phyloP scores from a whole-genome alignment of 371 early-diverging fungal genomes.

The Rhizopus arrhizus region DNA sequence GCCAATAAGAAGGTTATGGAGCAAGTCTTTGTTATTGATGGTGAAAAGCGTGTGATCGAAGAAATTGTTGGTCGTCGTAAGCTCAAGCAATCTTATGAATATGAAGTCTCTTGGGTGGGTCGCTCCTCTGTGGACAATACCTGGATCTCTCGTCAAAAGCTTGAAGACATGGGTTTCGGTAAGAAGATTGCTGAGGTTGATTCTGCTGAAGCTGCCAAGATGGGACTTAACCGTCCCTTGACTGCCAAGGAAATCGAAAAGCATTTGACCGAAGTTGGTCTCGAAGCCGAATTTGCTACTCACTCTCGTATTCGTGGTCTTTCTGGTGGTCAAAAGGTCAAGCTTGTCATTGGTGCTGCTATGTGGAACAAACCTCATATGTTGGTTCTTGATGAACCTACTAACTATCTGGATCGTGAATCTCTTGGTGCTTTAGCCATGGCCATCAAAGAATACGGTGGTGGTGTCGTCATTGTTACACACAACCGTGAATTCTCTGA shows the following conservation, averaged over 20 bases:
- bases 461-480: conserved; percentile 76
- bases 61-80: conserved; percentile 67
- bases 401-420: conserved; percentile 81
- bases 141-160: conserved; percentile 74
- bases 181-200: conserved; percentile 69
- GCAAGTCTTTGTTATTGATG: conserved; percentile 62
- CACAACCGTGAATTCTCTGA: conserved; percentile 77
- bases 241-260: conserved; percentile 69
- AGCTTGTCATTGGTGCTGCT: conserved; percentile 83
- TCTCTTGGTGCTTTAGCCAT: conserved; percentile 72
- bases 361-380: conserved; percentile 88
- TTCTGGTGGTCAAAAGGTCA: conserved; percentile 92
- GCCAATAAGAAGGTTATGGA: conserved; percentile 68
- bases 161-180: conserved; percentile 69
- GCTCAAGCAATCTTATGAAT: conserved; percentile 69
- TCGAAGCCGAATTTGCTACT: conserved; percentile 73
- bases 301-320: conserved; percentile 85
- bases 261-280: conserved; percentile 70
- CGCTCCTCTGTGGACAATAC: conserved; percentile 62
- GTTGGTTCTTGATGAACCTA: conserved; percentile 88
- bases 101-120: conserved; percentile 67
- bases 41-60: conserved; percentile 65
- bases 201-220: conserved; percentile 66
- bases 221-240: conserved; percentile 65
- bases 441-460: conserved; percentile 69